Evolutionary conservation across 768 basidiomycete genomes (phyloP), one percentile per base, ranked within the genome.

Genomic region (Trametes cinnabarina): DNA sequence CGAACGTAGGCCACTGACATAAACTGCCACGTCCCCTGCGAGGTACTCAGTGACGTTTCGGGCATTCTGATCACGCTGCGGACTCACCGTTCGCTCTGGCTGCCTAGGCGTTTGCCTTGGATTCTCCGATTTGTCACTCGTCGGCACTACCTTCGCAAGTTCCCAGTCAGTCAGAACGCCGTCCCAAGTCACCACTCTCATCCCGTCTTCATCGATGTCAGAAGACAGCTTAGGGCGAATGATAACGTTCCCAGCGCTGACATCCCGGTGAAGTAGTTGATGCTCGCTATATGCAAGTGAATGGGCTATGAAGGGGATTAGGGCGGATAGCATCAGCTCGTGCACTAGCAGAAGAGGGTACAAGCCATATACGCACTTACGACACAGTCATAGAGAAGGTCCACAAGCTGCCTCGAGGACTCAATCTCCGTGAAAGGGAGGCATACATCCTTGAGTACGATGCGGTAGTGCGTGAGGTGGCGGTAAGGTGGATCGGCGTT

Each of bases 381-480:
- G 26, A 62, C 19, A 12, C 55, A 49, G 26, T 53, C 50, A 4
- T 30, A 32, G 20, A 62, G 32, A 8, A 62, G 23, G 1, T 19
- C 39, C 42, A 57, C 17, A 6, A 62, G 47, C 26, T 62, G 61
- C n/a, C 32, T 25, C 2, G 44, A 35, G 3, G 23, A 49, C n/a
- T 14, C 22, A 51, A 57, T 58, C 22, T 35, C 28, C 3, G n/a
- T 15, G 17, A 62, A 47, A 6, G 56, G 40, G 15, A 57, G 26
- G 28, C 51, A 53, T 1, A 58, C 44, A 12, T 57, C 56, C 25
- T 57, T 25, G 11, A 57, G 51, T 3, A 50, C 61, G 10, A 62
- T 41, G n/a, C 61, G 51, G 23, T 62, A 62, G 47, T 62, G 61
- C 10, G 30, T 26, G 10, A 30, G 41, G 10, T n/a, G 44, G 9